Percentiles rank a stretch among this genome's conserved stretches.
Conservation (phyloP, 495 filamentous ascomycete species). For the Chaetomium tenue region DNA sequence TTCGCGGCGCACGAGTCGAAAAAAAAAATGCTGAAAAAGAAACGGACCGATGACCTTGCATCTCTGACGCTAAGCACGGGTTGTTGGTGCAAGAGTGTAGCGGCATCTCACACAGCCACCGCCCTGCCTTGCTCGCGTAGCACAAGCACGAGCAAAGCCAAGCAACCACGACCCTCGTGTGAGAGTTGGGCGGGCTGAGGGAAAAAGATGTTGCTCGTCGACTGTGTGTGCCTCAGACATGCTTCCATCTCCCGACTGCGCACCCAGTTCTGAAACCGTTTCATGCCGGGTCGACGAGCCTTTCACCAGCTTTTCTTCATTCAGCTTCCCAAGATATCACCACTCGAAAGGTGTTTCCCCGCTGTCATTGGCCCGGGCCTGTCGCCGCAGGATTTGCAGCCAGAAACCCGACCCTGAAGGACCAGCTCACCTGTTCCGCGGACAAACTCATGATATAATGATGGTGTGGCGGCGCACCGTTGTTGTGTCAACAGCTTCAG, state of each 20-base stretch:
- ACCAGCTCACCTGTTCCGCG: background rate
- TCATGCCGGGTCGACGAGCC: background rate
- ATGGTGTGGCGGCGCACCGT: background rate
- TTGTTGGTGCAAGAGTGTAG: too few relatives aligned
- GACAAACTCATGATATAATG: background rate
- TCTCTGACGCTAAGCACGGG: too few relatives aligned
- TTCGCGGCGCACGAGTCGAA: too few relatives aligned
- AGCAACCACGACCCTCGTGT: background rate
- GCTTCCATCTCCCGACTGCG: background rate
- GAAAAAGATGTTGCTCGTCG: too few relatives aligned
- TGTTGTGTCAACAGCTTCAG: background rate
- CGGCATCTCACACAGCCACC: too few relatives aligned
- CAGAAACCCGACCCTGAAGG: background rate
- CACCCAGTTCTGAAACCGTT: conserved; percentile 10
- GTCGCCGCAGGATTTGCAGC: background rate
- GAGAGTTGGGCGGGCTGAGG: too few relatives aligned
- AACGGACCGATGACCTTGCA: too few relatives aligned
- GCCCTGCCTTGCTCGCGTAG: too few relatives aligned
- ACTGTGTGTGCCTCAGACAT: background rate
- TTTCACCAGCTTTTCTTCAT: background rate
- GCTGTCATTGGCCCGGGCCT: background rate
- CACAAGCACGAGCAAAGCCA: background rate
- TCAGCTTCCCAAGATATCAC: conserved; percentile 3
- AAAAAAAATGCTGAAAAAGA: too few relatives aligned
- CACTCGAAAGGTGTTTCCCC: background rate